Evolutionary conservation across 805 yeast genomes (phyloP).

Genomic region (Priceomyces melissophilus): DNA sequence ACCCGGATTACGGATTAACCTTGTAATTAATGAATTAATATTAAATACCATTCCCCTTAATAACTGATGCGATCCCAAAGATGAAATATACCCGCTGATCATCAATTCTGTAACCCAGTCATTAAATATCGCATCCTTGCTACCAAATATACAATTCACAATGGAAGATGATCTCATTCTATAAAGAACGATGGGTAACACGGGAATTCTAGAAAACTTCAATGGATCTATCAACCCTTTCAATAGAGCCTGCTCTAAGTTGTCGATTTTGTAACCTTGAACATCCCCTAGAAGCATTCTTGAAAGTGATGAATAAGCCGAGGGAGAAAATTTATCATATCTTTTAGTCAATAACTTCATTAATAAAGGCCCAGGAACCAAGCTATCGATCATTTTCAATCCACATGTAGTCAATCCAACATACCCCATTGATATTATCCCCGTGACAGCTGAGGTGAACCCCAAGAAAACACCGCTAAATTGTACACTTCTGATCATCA

Average conservation of each 20-base stretch:
- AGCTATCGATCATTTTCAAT: conserved; percentile 31
- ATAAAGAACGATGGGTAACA: conserved; percentile 37
- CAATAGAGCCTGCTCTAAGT: conserved; percentile 27
- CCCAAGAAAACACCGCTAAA: conserved; percentile 32
- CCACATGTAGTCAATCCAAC: conserved; percentile 38
- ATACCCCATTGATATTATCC: conserved; percentile 37
- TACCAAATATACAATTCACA: conserved; percentile 22
- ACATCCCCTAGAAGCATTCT: conserved; percentile 10
- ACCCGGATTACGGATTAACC: conserved; percentile 2
- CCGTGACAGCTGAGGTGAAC: conserved; percentile 38
- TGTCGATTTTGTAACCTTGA: conserved; percentile 17
- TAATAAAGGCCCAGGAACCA: conserved; percentile 32
- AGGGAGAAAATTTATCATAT: conserved; percentile 1
- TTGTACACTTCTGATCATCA: conserved; percentile 21
- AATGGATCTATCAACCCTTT: conserved; percentile 33
- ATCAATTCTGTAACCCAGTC: conserved; percentile 32
- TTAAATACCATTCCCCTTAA: conserved; percentile 15
- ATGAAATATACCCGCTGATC: conserved; percentile 34
- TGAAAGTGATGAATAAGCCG: conserved; percentile 7
- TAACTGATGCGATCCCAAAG: conserved; percentile 35
- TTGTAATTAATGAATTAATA: neutral
- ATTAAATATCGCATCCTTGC: conserved; percentile 9
- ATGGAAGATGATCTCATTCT: conserved; percentile 34
- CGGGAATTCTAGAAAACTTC: conserved; percentile 34
- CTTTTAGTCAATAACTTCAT: conserved; percentile 21